Evolutionary conservation across 1,139 yeast species (phyloP).

Genomic region (Magnusiomyces tetraspermus): DNA sequence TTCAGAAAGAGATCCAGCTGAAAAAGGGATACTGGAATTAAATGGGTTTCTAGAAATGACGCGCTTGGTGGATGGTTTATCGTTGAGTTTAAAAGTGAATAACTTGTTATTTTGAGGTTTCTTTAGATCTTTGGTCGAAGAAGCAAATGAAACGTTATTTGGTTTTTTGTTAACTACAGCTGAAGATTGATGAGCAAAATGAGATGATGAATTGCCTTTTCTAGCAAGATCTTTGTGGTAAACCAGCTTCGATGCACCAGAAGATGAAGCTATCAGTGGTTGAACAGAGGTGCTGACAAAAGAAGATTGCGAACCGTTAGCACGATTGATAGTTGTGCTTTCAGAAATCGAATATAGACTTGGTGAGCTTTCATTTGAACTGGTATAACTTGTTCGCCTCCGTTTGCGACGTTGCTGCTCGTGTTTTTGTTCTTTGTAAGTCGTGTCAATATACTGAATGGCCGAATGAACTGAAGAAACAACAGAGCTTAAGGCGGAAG

Average conservation of each 20-base stretch:
- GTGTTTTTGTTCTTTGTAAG: slow-evolving; percentile 1
- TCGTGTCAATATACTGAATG: neutral
- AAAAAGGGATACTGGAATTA: neutral
- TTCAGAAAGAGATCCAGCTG: neutral
- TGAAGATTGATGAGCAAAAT: neutral
- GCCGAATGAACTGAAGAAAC: neutral
- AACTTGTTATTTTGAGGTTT: no score
- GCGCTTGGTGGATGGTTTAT: neutral
- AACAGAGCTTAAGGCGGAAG: neutral
- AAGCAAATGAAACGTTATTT: no score
- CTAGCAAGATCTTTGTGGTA: neutral
- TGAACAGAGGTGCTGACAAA: neutral
- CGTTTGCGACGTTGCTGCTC: neutral
- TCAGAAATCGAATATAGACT: neutral
- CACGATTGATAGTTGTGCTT: neutral
- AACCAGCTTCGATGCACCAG: neutral
- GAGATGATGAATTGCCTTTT: neutral
- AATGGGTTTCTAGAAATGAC: neutral
- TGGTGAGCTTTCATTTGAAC: neutral
- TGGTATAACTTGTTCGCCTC: neutral
- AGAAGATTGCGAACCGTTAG: neutral
- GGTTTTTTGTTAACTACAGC: neutral
- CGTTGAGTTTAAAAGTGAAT: neutral
- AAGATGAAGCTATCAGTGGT: neutral
- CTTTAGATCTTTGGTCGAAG: no score